Evolutionary conservation across 345 rosid genomes (phyloP).

Genomic region (Moringa oleifera): DNA sequence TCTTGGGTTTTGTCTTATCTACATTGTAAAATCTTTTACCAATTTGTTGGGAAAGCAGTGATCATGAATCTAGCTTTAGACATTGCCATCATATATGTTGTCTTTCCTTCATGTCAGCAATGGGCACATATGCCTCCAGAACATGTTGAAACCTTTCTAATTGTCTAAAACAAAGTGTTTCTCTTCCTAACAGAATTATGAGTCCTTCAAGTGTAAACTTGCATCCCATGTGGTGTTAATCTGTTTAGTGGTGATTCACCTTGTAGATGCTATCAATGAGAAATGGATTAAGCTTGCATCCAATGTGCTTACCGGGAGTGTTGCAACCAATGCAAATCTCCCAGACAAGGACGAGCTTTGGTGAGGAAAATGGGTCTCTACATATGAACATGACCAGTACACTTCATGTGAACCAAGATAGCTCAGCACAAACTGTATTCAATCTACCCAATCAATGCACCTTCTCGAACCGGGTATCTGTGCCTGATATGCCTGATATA

Average conservation of each 20-base stretch:
- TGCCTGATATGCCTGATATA: slow-evolving; percentile 31
- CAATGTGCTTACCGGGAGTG: slow-evolving; percentile 56
- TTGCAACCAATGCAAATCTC: slow-evolving; percentile 44
- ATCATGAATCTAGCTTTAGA: no score
- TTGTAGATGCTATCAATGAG: slow-evolving; percentile 77
- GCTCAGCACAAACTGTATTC: slow-evolving; percentile 22
- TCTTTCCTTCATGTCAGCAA: neutral
- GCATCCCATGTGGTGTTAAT: no score
- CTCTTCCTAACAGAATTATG: neutral
- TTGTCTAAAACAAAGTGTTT: no score
- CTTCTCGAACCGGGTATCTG: slow-evolving; percentile 26
- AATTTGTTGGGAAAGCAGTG: no score
- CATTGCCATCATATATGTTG: no score
- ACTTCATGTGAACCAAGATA: slow-evolving; percentile 31
- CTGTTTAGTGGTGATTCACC: slow-evolving; percentile 8
- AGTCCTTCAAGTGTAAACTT: no score
- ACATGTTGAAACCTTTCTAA: neutral
- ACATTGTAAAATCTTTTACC: neutral
- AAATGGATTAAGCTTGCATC: slow-evolving; percentile 68
- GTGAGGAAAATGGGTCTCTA: slow-evolving; percentile 27
- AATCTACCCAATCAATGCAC: slow-evolving; percentile 35
- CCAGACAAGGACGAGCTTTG: slow-evolving; percentile 26
- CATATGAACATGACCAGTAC: slow-evolving; percentile 23
- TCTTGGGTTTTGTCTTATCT: no score
- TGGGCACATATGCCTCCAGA: neutral